Percentiles rank a stretch among this genome's conserved stretches.
Conservation (phyloP, 116 monocot genomes). For the Iris pallida region DNA sequence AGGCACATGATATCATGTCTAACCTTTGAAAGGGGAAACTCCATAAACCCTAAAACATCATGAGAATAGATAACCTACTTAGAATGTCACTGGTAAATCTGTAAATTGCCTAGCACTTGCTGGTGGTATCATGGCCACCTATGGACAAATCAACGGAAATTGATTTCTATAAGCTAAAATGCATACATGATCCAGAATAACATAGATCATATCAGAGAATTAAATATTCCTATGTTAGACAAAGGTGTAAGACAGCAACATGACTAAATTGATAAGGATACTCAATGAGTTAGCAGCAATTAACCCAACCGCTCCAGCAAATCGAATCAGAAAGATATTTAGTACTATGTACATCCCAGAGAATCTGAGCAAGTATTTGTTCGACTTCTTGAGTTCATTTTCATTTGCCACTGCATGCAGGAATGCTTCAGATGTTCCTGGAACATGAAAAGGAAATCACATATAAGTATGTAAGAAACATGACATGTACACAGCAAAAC, state of each 20-base stretch:
- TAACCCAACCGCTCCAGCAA: constrained; percentile 73
- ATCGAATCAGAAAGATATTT: constrained; percentile 57
- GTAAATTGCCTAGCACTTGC: too few relatives aligned
- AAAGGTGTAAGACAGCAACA: background rate
- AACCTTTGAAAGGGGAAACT: too few relatives aligned
- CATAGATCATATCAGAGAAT: too few relatives aligned
- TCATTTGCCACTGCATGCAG: constrained; percentile 86
- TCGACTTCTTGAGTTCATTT: constrained; percentile 67
- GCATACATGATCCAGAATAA: too few relatives aligned
- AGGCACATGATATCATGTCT: too few relatives aligned
- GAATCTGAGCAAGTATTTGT: constrained; percentile 55
- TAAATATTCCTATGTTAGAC: background rate
- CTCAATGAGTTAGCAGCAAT: constrained; percentile 86
- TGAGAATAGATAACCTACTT: too few relatives aligned
- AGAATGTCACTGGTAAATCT: too few relatives aligned
- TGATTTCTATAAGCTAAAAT: too few relatives aligned
- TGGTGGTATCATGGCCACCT: too few relatives aligned
- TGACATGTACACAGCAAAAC: background rate
- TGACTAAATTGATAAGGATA: constrained; percentile 51
- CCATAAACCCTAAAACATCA: too few relatives aligned
- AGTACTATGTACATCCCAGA: constrained; percentile 64
- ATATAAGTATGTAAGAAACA: background rate
- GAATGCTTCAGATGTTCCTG: constrained; percentile 95
- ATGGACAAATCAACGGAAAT: too few relatives aligned
- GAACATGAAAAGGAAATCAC: constrained; percentile 8